These are phyloP conservation scores for Pleurotus ostreatus DNA, from an alignment of 768 basidiomycete species.

Conservation along the genomic window DNA sequence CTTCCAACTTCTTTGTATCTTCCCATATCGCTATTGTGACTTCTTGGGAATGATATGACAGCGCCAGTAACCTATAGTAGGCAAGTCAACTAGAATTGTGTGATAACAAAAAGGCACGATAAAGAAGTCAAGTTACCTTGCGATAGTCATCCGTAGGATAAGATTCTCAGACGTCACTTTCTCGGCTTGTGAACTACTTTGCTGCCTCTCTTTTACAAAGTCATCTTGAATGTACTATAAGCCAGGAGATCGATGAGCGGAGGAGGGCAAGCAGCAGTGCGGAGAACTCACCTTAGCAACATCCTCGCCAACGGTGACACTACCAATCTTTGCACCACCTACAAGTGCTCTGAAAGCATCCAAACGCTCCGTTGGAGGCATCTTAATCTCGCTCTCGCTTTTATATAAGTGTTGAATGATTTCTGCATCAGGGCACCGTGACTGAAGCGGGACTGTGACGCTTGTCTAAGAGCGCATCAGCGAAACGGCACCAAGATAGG, in stretches of 20 bases:
- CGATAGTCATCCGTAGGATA: constrained; percentile 61
- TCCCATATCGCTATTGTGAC: constrained; percentile 64
- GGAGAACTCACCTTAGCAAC: constrained; percentile 51
- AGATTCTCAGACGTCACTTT: constrained; percentile 53
- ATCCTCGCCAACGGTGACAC: constrained; percentile 45
- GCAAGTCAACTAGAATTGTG: background rate
- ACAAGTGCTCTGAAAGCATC: constrained; percentile 55
- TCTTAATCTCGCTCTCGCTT: constrained; percentile 31
- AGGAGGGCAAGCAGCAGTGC: background rate
- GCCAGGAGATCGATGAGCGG: background rate
- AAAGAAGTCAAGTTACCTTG: constrained; percentile 47
- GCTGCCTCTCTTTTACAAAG: constrained; percentile 51
- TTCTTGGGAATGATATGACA: constrained; percentile 53
- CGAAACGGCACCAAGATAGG: background rate
- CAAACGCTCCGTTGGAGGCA: constrained; percentile 47
- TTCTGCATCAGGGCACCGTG: constrained; percentile 13
- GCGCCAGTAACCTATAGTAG: constrained; percentile 50
- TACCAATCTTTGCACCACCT: constrained; percentile 57
- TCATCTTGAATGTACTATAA: constrained; percentile 71
- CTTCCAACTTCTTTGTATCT: constrained; percentile 56
- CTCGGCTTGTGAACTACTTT: constrained; percentile 30
- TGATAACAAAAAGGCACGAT: background rate
- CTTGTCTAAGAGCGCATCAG: constrained; percentile 45
- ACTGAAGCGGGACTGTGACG: constrained; percentile 46
- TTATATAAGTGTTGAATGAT: constrained; percentile 44